A percentile compares a stretch with the other conserved stretches of the same genome.
phyloP scores from a whole-genome alignment of 2,329 filamentous ascomycete genomes.

The Paraphaeosphaeria sporulosa region DNA sequence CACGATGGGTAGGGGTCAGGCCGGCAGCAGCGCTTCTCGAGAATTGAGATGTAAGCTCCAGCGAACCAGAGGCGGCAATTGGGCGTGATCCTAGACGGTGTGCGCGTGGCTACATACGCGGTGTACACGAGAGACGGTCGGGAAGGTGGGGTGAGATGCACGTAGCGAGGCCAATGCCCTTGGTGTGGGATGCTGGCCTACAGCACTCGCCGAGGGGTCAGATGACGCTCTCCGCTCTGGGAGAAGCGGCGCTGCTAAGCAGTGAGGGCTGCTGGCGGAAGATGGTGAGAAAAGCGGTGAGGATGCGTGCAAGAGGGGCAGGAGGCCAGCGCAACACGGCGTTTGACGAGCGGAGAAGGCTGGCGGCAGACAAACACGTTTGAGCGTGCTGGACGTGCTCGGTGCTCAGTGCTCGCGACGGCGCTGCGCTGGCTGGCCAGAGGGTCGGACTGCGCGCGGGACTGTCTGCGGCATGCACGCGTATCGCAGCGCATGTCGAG shows the following conservation, averaged over 20 bases:
- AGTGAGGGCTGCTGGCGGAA: constrained; percentile 1
- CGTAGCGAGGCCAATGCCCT: neutral
- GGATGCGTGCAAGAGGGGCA: constrained; percentile 11
- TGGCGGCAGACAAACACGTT: neutral
- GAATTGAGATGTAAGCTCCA: constrained; percentile 22
- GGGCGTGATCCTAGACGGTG: constrained; percentile 24
- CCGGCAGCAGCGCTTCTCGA: constrained; percentile 43
- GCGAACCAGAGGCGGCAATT: constrained; percentile 31
- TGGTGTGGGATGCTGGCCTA: constrained; percentile 5
- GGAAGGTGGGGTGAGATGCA: constrained; percentile 1
- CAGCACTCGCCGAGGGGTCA: constrained; percentile 31
- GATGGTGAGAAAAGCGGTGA: constrained; percentile 34
- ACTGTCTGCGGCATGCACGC: neutral
- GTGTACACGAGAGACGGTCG: constrained; percentile 17
- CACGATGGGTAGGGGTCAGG: constrained; percentile 28
- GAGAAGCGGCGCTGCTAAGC: constrained; percentile 17
- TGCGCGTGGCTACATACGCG: constrained; percentile 31
- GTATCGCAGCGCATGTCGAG: neutral
- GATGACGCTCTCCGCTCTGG: constrained; percentile 36
- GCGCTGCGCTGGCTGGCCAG: neutral
- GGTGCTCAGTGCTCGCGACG: neutral
- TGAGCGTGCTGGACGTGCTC: neutral
- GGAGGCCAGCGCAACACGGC: constrained; percentile 4
- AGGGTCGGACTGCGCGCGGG: neutral
- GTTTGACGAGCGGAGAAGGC: neutral